phyloP scores from a whole-genome alignment of 257 asterid genomes.

The Leonotis leonurus region DNA sequence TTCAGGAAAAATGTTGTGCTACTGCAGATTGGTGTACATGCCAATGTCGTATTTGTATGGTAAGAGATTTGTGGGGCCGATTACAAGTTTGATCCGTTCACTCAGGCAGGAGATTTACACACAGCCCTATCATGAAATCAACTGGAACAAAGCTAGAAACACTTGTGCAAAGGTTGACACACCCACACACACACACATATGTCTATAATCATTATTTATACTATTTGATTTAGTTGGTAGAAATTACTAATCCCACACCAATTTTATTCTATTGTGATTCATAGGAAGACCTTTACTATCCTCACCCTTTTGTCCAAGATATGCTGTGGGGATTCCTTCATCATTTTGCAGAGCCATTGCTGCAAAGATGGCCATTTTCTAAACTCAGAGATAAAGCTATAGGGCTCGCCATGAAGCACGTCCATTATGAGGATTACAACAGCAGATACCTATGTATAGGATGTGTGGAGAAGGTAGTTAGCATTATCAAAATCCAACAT shows the following conservation, averaged over 20 bases:
- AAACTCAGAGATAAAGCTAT: constrained; percentile 36
- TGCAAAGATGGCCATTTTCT: constrained; percentile 45
- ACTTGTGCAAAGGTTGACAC: constrained; percentile 47
- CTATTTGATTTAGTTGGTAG: too few species aligned
- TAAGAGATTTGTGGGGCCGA: constrained; percentile 44
- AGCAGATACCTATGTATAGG: constrained; percentile 47
- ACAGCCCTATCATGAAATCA: constrained; percentile 28
- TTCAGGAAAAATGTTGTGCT: constrained; percentile 45
- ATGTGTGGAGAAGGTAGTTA: constrained; percentile 45
- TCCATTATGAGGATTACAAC: constrained; percentile 46
- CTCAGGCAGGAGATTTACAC: constrained; percentile 34
- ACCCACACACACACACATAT: too few species aligned
- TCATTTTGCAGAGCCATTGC: constrained; percentile 35
- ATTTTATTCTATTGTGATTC: too few species aligned
- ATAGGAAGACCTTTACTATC: constrained; percentile 53
- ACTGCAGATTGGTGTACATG: constrained; percentile 44
- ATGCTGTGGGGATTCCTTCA: constrained; percentile 43
- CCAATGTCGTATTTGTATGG: constrained; percentile 67
- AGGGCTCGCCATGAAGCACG: constrained; percentile 35
- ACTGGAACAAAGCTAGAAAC: constrained; percentile 45
- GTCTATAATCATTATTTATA: too few species aligned
- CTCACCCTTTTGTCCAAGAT: constrained; percentile 50
- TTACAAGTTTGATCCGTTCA: constrained; percentile 13
- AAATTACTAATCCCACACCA: too few species aligned
- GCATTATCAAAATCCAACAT: too few species aligned